Evolutionary conservation across 768 basidiomycete genomes (phyloP), one percentile per base, ranked within the genome.

Genomic region (Tricholoma sp.): DNA sequence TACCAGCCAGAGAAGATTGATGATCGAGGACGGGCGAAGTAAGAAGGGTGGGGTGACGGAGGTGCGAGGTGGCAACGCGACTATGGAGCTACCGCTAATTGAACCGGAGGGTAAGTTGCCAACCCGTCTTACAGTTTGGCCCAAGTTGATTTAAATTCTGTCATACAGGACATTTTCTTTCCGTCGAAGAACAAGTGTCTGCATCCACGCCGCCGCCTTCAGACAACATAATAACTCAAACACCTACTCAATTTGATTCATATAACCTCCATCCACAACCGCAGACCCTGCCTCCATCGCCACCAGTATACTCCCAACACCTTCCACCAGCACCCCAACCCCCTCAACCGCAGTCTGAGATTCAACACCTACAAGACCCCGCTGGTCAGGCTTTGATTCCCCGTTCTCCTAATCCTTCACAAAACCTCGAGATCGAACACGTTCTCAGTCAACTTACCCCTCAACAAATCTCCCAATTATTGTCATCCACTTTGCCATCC

Each of bases 11-110:
- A 71, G 73, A 10, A 72, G 89, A 41, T 69, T 92, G 32, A 79
- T 92, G 83, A 92, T 93, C 54, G 85, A 83, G 47, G 83, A 72
- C 59, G 72, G 69, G 50, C 76, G 32, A 75, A 78, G 64, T 63
- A 69, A 52, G 75, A 76, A 66, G 72, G 68, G 43, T 63, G 69
- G 53, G 63, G 62, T 43, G 69, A 18, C 8, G 22, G 14, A 29
- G 27, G 27, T 45, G 16, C 52, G 29, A 8, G 73, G 57, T 61
- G 73, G 71, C 47, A 77, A 80, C 59, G 50, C 55, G 59, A 45
- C 19, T 4, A 49, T 63, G 63, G 62, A 54, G 55, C 59, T 50
- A 45, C 55, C 59, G 41, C 19, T 29, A 31, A 9, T 50, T 50
- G n/a, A 2, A 8, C 22, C 27, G 6, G 27, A 50, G 3, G 57